These are phyloP conservation scores for Albatrellus sp. DNA, from an alignment of 1,284 basidiomycete genomes.

Conservation along the genomic window DNA sequence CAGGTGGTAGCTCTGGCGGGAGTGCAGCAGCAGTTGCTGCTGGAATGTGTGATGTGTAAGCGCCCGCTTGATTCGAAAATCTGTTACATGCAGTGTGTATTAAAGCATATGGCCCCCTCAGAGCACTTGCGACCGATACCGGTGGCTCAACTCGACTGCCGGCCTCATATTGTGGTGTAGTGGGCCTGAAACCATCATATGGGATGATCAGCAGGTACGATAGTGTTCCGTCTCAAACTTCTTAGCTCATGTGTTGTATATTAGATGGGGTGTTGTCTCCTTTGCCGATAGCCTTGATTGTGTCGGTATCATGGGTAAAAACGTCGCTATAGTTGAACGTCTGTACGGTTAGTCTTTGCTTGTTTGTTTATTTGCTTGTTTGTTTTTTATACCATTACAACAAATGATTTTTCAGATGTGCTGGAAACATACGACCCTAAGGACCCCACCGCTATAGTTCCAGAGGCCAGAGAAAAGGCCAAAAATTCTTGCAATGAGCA, in stretches of 20 bases:
- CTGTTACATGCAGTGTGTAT: neutral
- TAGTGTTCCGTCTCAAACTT: neutral
- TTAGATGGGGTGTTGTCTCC: conserved; percentile 81
- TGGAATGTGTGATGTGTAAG: conserved; percentile 71
- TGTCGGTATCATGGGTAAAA: conserved; percentile 70
- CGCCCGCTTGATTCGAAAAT: neutral
- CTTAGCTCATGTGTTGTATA: neutral
- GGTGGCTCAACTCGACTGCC: conserved; percentile 91
- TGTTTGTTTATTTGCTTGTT: neutral
- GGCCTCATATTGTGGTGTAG: conserved; percentile 87
- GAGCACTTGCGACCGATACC: conserved; percentile 89
- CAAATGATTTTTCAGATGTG: conserved; percentile 29
- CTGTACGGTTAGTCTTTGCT: conserved; percentile 48
- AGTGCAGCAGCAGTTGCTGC: conserved; percentile 76
- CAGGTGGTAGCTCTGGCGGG: conserved; percentile 78
- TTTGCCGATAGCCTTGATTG: conserved; percentile 95
- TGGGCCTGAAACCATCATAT: conserved; percentile 92
- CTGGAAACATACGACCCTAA: conserved; percentile 55
- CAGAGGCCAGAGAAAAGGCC: conserved; percentile 26
- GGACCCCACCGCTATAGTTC: conserved; percentile 68
- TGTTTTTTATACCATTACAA: neutral
- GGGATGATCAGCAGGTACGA: conserved; percentile 75
- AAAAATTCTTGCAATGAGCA: conserved; percentile 9
- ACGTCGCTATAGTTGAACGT: conserved; percentile 33
- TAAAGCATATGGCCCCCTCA: conserved; percentile 19